Base-by-base conservation (phyloP, 768 basidiomycete species). In the Calocybe gangraenosa region DNA sequence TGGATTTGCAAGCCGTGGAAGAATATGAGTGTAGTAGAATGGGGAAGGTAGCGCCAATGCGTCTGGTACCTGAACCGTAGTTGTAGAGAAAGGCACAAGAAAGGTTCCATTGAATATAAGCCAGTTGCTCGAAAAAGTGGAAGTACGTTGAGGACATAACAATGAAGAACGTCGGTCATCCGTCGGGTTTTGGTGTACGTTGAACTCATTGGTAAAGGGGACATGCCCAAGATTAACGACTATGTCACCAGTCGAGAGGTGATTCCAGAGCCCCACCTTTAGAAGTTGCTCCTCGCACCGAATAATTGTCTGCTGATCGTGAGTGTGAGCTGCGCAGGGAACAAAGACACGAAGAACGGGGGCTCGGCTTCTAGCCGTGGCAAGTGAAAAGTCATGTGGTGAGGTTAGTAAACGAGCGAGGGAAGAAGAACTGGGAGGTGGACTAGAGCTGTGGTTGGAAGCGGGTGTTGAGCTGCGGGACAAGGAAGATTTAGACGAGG, bases 151-250 rank as follows among this genome's bases (percentile, higher is more conserved):
- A 46, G 39, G 42, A 52, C 30, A 3, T 42, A 23, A 30, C 7
- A 20, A 20, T 36, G 31, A 28, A 49, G 33, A 15, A 42, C 35
- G 42, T 50, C 46, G 40, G 31, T n/a, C 28, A 40, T 10, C 18
- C 41, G 11, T 23, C 33, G 25, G 37, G 32, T 8, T 46, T 18
- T 25, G 33, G 34, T n/a, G n/a, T n/a, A n/a, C n/a, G n/a, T n/a
- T n/a, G n/a, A n/a, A n/a, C n/a, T 53, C 50, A 8, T 64, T 64
- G 44, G 64, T 54, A 15, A 61, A 57, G 1, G 84, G 85, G 13
- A 92, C 70, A 55, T 81, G 89, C 5, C 89, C 89, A 37, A 92
- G 71, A 61, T 92, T 92, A 58, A 83, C 88, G 17, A 92, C 73
- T 30, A 90, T 63, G 54, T 92, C 89, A 0, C 89, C 89, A 0